Evolutionary conservation across 2,329 filamentous ascomycete species (phyloP), one percentile per base, ranked within the genome.

Genomic region (Trichoderma pleuroti): DNA sequence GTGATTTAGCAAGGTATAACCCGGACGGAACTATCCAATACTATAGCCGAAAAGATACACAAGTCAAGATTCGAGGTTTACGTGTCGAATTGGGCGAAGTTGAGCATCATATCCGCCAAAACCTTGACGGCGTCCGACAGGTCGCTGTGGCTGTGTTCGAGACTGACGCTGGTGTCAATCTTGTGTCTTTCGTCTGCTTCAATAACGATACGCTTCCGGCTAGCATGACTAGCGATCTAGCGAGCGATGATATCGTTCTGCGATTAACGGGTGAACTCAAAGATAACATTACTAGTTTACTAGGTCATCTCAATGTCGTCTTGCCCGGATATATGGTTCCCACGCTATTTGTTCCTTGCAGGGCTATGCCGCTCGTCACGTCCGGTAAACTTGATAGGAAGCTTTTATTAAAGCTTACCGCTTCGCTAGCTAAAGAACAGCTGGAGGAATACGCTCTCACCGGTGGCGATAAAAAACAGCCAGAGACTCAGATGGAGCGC

Each of bases 41-140:
- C 42, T 64, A 46, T 16, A 62, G 70, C 42, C 60, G 70, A 34
- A 72, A 72, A 39, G 70, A 70, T 14, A 72, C 66, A 3, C 70
- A 72, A 28, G 68, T 72, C 30, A 72, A 72, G 32, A 66, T 72
- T 16, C 70, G 70, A 34, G 70, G 70, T 18, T 28, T 70, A 10
- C 54, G 70, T 11, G 61, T 72, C 12, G 70, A 72, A 66, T 49
- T 72, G 9, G 70, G 70, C 11, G 70, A 72, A 42, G 46, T 72
- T 30, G 70, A 72, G 42, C 59, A 71, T 10, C 65, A 65, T 24
- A 36, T 71, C 18, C 56, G 39, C 7, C 46, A 69, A 3, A 63
- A 28, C 2, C 65, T 71, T 10, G 49, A 39, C 16, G 46, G 21
- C 12, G 66, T 64, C 42, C 57, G 46, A 30, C 70, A 71, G 18